Evolutionary conservation across 331 rosid species (phyloP), one percentile per base, ranked within the genome.

Genomic region (Cydonia oblonga): DNA sequence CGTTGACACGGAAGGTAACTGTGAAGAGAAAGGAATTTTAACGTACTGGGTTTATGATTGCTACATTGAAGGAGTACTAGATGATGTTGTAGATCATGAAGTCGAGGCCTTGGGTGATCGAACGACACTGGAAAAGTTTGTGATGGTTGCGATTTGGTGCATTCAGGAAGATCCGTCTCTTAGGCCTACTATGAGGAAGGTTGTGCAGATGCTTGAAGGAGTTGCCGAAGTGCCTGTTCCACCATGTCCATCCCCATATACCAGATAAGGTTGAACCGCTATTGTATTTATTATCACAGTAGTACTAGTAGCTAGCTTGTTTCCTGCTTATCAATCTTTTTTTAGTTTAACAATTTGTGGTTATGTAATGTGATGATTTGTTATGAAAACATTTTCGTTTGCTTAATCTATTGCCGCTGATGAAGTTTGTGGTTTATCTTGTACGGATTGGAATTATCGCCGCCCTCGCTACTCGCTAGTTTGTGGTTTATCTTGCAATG

Each of bases 141-240:
- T 80, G 24, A 75, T 59, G 77, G 51, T 76, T 66, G 77, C 56
- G 0, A 49, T 80, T 20, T 75, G 81, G 78, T 76, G 84, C 42
- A 66, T 80, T 24, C 84, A 80, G 59, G 81, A 44, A 44, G 52
- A 44, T 44, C 52, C 52, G 0, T 44, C 52, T 44, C 52, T 44
- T 44, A 44, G 52, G 52, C 52, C 52, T 44, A 44, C 19, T 14
- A 44, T 44, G 52, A 44, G 7, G 52, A 80, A 26, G 84, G 75
- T 72, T 15, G 30, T 71, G 20, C 66, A 70, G 18, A 81, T 81
- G 81, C 75, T 81, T 56, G 84, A 81, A 71, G 84, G 78, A 0
- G 54, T 51, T 13, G 68, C 71, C 18, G 60, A 76, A 67, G 78
- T 76, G 16, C 23, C 66, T 8, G 28, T 29, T 66, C 84, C 81